Base-by-base conservation (phyloP, 2,329 filamentous ascomycete genomes). In the Xylariaceae sp. region DNA sequence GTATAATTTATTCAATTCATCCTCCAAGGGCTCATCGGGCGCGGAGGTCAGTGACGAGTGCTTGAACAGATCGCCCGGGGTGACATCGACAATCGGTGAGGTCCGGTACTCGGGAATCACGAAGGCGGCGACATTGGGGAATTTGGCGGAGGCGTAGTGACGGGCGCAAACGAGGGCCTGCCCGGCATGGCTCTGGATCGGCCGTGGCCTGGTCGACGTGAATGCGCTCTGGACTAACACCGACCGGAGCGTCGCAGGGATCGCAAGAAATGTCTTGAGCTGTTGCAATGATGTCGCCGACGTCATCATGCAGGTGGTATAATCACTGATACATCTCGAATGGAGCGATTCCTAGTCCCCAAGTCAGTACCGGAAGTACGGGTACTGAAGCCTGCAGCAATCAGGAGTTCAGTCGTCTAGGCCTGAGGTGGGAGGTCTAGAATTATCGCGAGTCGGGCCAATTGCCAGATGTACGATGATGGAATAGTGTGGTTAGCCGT, bases 31-130 rank as follows among this genome's bases (percentile, higher is more conserved):
- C 34, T 68, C 55, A 45, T 62, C 63, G 10, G 65, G 58, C 2
- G 62, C 60, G 2, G 64, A 64, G 6, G 57, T 37, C 35, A 71
- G 55, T 1, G 62, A 66, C 13, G 59, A 70, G 0, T 72, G 73
- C 56, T 71, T 69, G 18, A 70, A 53, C 15, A 77, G 60, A 34
- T 73, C 70, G 6, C 64, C 68, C 42, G 62, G 52, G 8, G 67
- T 67, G 18, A 77, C 30, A 55, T 72, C 64, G 51, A 53, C 51
- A n/a, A 68, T 55, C 30, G 62, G 42, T 7, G 66, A 55, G 1
- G 64, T 66, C 37, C 62, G 63, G 23, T 64, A 68, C 42, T 71
- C 70, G 17, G 70, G 70, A 9, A 72, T 62, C 3, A 57, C n/a
- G 48, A 71, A 66, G 8, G 68, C 70, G n/a, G 68, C 70, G 17